phyloP scores from a whole-genome alignment of 768 basidiomycete genomes.

The Udeniomyces megalosporus region DNA sequence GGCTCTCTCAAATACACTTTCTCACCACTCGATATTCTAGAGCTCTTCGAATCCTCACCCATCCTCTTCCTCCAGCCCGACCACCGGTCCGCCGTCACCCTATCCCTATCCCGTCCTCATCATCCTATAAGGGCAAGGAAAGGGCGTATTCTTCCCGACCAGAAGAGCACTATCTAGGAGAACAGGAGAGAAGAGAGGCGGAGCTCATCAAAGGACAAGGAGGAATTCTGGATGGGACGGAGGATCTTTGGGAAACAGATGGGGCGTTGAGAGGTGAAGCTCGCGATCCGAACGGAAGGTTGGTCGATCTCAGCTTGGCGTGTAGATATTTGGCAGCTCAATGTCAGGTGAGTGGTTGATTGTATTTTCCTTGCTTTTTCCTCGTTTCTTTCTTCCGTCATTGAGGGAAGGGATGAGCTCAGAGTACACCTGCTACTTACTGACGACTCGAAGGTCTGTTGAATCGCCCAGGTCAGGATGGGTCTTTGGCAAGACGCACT shows the following conservation, averaged over 20 bases:
- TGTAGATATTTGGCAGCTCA: slow-evolving; percentile 94
- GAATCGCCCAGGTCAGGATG: slow-evolving; percentile 46
- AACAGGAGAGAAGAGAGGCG: not conserved
- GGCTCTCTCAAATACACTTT: slow-evolving; percentile 96
- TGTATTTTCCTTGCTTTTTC: no score
- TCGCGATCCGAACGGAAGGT: slow-evolving; percentile 39
- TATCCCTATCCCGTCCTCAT: not conserved
- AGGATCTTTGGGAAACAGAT: slow-evolving; percentile 4
- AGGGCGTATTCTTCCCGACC: slow-evolving; percentile 19
- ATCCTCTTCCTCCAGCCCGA: slow-evolving; percentile 52
- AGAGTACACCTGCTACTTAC: no score
- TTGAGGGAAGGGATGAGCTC: no score
- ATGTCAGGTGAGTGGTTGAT: slow-evolving; percentile 47
- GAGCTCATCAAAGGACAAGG: slow-evolving; percentile 26
- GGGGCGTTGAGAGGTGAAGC: not conserved
- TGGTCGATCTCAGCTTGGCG: slow-evolving; percentile 87
- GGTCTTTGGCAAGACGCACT: slow-evolving; percentile 84
- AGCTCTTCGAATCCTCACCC: slow-evolving; percentile 74
- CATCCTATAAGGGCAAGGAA: not conserved
- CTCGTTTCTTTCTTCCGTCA: no score
- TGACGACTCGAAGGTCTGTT: no score
- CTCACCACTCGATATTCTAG: slow-evolving; percentile 89
- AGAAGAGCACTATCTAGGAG: not conserved
- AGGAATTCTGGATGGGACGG: slow-evolving; percentile 51
- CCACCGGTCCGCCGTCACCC: not conserved